A percentile compares a stretch with the other conserved stretches of the same genome.
Conservation (phyloP, 2,329 filamentous ascomycete genomes). For the Xylaria sp. region DNA sequence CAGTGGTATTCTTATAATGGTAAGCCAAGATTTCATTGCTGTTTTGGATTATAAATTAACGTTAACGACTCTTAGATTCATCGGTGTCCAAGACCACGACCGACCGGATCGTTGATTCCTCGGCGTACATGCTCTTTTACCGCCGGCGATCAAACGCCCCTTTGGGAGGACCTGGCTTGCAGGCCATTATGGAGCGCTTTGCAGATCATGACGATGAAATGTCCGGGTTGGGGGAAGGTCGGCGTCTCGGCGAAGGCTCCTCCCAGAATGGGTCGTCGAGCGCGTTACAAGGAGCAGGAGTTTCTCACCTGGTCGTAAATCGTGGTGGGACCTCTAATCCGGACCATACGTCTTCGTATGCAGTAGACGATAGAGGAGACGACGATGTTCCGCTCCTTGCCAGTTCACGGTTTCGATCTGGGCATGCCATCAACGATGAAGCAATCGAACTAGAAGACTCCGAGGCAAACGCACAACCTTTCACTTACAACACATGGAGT, state of each 20-base stretch:
- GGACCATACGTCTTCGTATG: slow-evolving; percentile 14
- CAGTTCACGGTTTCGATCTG: slow-evolving; percentile 49
- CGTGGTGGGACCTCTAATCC: slow-evolving; percentile 62
- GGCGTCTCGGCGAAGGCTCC: slow-evolving; percentile 84
- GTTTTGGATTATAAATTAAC: neutral
- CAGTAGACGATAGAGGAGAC: slow-evolving; percentile 36
- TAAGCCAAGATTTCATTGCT: slow-evolving; percentile 57
- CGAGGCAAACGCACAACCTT: slow-evolving; percentile 41
- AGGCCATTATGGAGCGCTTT: slow-evolving; percentile 74
- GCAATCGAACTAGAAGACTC: slow-evolving; percentile 55
- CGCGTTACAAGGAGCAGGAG: slow-evolving; percentile 82
- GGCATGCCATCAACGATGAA: slow-evolving; percentile 60
- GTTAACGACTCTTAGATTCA: slow-evolving; percentile 73
- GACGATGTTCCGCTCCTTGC: slow-evolving; percentile 41
- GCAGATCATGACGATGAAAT: slow-evolving; percentile 60
- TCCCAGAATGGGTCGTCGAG: slow-evolving; percentile 92
- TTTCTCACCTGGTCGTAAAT: slow-evolving; percentile 73
- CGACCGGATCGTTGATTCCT: slow-evolving; percentile 73
- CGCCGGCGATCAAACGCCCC: slow-evolving; percentile 81
- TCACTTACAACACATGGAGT: slow-evolving; percentile 55
- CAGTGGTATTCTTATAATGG: slow-evolving; percentile 98
- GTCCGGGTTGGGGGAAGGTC: slow-evolving; percentile 77
- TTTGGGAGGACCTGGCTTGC: slow-evolving; percentile 82
- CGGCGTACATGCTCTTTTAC: slow-evolving; percentile 96
- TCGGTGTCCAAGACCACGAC: slow-evolving; percentile 73